These are phyloP conservation scores for Lanmaoa rubissima DNA, from an alignment of 768 basidiomycete genomes.

Conservation along the genomic window DNA sequence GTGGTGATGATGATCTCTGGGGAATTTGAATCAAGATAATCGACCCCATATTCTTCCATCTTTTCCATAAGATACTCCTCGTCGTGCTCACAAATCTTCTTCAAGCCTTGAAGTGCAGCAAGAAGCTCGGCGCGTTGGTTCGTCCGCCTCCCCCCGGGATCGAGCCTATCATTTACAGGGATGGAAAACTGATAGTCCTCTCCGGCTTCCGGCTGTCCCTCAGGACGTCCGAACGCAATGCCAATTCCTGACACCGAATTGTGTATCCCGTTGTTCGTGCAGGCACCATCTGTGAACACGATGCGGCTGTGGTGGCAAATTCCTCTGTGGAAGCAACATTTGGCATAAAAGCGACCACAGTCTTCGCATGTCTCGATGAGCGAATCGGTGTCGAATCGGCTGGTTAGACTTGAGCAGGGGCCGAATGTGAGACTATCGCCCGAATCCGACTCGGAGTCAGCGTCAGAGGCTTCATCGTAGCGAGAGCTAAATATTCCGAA, in stretches of 20 bases:
- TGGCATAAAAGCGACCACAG: not conserved
- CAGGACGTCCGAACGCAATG: not conserved
- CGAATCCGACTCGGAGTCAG: too few species aligned
- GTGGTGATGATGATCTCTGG: not conserved
- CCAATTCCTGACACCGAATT: not conserved
- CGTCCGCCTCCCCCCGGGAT: not conserved
- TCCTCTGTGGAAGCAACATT: not conserved
- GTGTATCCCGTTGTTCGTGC: not conserved
- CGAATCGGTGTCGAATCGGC: too few species aligned
- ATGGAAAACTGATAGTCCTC: not conserved
- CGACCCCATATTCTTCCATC: too few species aligned
- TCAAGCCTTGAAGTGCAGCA: constrained; percentile 14
- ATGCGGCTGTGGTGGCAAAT: not conserved
- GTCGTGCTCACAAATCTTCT: constrained; percentile 26
- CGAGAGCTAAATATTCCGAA: too few species aligned
- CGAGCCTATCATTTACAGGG: not conserved
- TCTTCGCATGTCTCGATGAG: not conserved
- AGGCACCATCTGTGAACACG: not conserved
- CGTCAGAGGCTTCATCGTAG: too few species aligned
- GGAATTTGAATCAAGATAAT: too few species aligned
- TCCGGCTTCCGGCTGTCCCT: too few species aligned
- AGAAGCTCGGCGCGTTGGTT: not conserved
- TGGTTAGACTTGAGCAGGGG: too few species aligned
- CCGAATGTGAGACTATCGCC: too few species aligned
- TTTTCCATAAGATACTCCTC: constrained; percentile 2